A percentile compares a stretch with the other conserved stretches of the same genome.
These are phyloP conservation scores for Anthracocystis setariae DNA, from an alignment of 1,284 basidiomycete genomes.

Conservation along the genomic window DNA sequence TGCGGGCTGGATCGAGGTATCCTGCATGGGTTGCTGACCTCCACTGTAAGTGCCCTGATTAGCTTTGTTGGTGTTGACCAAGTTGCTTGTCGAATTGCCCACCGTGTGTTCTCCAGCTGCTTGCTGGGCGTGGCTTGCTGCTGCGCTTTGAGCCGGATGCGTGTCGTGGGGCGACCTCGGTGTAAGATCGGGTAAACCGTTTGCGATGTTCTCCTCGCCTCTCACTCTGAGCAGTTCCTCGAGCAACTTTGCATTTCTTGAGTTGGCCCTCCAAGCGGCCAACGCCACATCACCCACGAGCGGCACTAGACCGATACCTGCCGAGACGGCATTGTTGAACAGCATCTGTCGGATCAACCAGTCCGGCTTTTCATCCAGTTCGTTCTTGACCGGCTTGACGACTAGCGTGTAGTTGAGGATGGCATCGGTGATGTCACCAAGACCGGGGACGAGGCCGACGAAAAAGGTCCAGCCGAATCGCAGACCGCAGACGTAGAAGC, in stretches of 20 bases:
- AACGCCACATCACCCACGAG: constrained; percentile 80
- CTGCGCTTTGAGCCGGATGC: constrained; percentile 23
- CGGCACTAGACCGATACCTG: constrained; percentile 79
- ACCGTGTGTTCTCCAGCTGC: constrained; percentile 9
- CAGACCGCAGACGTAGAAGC: constrained; percentile 82
- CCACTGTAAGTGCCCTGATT: constrained; percentile 16
- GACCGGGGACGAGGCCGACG: constrained; percentile 77
- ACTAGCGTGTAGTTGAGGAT: constrained; percentile 81
- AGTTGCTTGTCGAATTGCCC: constrained; percentile 25
- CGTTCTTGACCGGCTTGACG: constrained; percentile 77
- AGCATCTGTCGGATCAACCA: constrained; percentile 72
- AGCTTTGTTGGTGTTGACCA: constrained; percentile 10
- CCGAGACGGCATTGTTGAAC: constrained; percentile 80
- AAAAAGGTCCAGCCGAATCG: constrained; percentile 80
- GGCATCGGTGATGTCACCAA: constrained; percentile 77
- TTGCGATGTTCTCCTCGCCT: constrained; percentile 57
- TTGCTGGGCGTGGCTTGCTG: constrained; percentile 24
- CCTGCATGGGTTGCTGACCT: constrained; percentile 24
- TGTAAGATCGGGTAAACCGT: constrained; percentile 50
- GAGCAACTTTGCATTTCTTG: constrained; percentile 76
- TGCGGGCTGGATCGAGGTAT: constrained; percentile 3
- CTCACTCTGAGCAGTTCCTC: constrained; percentile 56
- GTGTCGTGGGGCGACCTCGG: constrained; percentile 32
- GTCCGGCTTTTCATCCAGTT: constrained; percentile 72
- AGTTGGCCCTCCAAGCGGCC: constrained; percentile 85